Percentiles rank a stretch among this genome's conserved stretches.
phyloP scores from a whole-genome alignment of 305 asterid genomes.

The Fraxinus sp. region DNA sequence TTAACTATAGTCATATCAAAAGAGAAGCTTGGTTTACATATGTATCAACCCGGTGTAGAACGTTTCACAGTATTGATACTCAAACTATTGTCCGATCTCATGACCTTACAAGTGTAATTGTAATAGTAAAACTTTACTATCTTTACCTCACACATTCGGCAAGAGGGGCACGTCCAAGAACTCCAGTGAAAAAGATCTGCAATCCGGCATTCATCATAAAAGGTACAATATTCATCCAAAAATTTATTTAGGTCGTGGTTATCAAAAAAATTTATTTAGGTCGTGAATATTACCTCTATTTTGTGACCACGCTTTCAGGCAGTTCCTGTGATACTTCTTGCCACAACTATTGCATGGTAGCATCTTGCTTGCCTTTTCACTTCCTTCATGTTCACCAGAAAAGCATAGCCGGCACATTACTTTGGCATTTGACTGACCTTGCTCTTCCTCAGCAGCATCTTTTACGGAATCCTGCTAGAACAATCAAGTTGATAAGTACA shows the following conservation, averaged over 20 bases:
- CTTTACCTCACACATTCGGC: conserved; percentile 90
- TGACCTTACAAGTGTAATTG: background rate
- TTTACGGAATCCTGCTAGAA: conserved; percentile 44
- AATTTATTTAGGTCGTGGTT: too few species aligned
- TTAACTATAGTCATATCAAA: background rate
- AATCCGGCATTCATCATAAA: conserved; percentile 25
- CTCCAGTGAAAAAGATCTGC: conserved; percentile 99
- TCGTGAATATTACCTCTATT: conserved; percentile 63
- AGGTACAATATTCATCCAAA: conserved; percentile 12
- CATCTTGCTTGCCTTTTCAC: conserved; percentile 89
- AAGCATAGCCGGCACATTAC: conserved; percentile 88
- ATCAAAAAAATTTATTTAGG: conserved; percentile 10
- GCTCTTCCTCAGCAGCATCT: conserved; percentile 73
- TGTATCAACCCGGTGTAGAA: background rate
- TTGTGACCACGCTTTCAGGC: conserved; percentile 89
- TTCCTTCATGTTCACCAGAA: conserved; percentile 81
- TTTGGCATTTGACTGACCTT: conserved; percentile 63
- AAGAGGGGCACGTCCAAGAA: conserved; percentile 96
- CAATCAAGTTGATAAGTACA: conserved; percentile 12
- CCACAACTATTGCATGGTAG: conserved; percentile 81
- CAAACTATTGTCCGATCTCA: conserved; percentile 4
- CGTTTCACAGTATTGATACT: conserved; percentile 4
- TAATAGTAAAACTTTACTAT: conserved; percentile 1
- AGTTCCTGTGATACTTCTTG: conserved; percentile 85
- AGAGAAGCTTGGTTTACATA: conserved; percentile 4